Evolutionary conservation across 2,329 filamentous ascomycete species (phyloP), one percentile per base, ranked within the genome.

Genomic region (Ceratocystis variospora): DNA sequence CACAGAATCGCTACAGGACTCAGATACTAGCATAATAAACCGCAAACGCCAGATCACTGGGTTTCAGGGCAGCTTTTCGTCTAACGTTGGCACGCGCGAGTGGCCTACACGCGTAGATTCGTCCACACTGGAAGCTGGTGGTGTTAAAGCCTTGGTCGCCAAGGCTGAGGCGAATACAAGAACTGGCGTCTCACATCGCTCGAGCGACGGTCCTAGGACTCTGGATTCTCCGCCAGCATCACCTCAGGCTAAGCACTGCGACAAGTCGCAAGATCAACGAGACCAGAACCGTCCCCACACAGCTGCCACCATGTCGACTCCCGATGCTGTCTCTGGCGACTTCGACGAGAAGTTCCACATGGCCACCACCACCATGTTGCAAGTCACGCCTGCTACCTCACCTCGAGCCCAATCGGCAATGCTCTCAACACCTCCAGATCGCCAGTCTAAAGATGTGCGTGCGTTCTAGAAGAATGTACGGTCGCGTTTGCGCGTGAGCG

Each of bases 391-490:
- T 3, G 45, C 31, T 5, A 41, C 57, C n/a, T 62, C 64, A 2
- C 41, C 64, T 7, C 55, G 53, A 41, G 10, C 57, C 17, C 55
- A 44, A 53, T 61, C 55, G 45, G 50, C 25, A 25, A 53, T 33
- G 28, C 33, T 53, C 55, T 61, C 64, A n/a, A 61, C 45, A 65
- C 61, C 61, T 22, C 50, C 66, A 22, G n/a, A 59, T 48, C 67
- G 67, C 55, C 61, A 61, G 37, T 64, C 61, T 33, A 62, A 57
- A 62, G 67, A 67, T 28, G 67, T 66, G n/a, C 65, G 65, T 37
- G 65, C 65, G 19, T 69, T 69, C 64, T 69, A 69, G 69, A 67
- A 66, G 44, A 69, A 68, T 59, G 69, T 68, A 37, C 68, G 69
- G 6, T 61, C 65, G 22, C 46, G 45, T 62, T 63, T 69, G 28